Evolutionary conservation across 805 yeast genomes (phyloP).

Genomic region (Metschnikowia anglica): DNA sequence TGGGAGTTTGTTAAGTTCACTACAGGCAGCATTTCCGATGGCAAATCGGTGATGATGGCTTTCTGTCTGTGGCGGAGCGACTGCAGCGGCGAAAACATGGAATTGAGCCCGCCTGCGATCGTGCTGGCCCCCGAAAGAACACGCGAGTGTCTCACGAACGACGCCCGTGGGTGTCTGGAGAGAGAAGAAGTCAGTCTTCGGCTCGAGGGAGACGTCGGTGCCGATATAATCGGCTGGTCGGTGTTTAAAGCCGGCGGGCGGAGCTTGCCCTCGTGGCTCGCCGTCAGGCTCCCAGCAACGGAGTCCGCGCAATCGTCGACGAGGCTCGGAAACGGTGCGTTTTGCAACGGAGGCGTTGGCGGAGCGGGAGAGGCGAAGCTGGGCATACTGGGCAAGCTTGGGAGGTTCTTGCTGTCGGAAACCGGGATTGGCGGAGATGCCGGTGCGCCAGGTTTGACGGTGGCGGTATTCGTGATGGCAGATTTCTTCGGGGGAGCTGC

Average conservation of each 20-base stretch:
- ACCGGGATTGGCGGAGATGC: constrained; percentile 2
- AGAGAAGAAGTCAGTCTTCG: constrained; percentile 13
- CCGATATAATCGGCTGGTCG: constrained; percentile 11
- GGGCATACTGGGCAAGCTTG: constrained; percentile 1
- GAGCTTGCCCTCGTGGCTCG: constrained; percentile 4
- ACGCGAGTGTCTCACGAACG: constrained; percentile 20
- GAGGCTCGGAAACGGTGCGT: constrained; percentile 5
- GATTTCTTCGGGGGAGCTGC: neutral
- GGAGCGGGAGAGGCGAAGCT: neutral
- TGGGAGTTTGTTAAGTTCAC: constrained; percentile 71
- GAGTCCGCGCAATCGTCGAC: constrained; percentile 4
- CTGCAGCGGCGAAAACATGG: constrained; percentile 19
- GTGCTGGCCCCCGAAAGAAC: constrained; percentile 18
- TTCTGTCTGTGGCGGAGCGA: constrained; percentile 18
- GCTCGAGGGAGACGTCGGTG: constrained; percentile 17
- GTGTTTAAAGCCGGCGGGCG: constrained; percentile 17
- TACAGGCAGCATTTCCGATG: constrained; percentile 70
- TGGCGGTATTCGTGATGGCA: neutral
- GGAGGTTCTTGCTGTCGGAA: neutral
- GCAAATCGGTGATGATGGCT: constrained; percentile 32
- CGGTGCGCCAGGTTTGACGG: no score
- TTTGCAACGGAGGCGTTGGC: constrained; percentile 4
- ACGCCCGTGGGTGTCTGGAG: constrained; percentile 18
- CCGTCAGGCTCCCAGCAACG: constrained; percentile 3
- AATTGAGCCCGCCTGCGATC: constrained; percentile 14